Conservation (phyloP, 139 green algal species). For the Eudorina sp. region DNA sequence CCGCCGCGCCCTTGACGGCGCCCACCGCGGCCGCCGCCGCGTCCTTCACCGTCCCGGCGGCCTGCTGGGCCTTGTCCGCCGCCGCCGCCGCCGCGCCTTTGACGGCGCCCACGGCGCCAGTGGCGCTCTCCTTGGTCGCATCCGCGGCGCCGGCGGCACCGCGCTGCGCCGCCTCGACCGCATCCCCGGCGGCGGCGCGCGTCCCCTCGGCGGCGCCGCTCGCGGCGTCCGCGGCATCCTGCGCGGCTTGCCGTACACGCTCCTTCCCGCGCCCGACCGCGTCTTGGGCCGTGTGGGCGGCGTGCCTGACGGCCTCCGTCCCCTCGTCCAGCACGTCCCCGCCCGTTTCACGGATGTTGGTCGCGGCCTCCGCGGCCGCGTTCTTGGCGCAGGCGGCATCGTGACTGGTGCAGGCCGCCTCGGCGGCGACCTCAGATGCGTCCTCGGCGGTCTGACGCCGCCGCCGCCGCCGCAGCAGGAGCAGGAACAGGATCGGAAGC, state of each 20-base stretch:
- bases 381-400: background rate
- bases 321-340: background rate
- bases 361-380: background rate
- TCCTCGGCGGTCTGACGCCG: background rate
- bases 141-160: background rate
- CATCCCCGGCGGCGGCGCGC: background rate
- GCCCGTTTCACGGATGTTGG: background rate
- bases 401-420: slow-evolving; percentile 20
- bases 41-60: background rate
- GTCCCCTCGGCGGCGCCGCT: background rate
- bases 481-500: too few relatives aligned
- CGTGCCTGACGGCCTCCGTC: background rate
- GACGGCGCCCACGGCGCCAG: background rate
- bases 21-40: background rate
- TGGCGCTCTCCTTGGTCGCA: background rate
- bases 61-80: background rate
- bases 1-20: background rate
- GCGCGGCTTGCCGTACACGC: background rate
- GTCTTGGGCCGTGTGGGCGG: background rate
- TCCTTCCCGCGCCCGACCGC: background rate
- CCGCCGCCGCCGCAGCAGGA: too few relatives aligned
- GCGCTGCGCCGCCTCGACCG: background rate
- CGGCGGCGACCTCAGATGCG: background rate
- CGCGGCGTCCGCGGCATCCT: background rate
- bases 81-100: background rate